These are phyloP conservation scores for Cytospora piceicola DNA, from an alignment of 2,329 filamentous ascomycete species.

Conservation along the genomic window DNA sequence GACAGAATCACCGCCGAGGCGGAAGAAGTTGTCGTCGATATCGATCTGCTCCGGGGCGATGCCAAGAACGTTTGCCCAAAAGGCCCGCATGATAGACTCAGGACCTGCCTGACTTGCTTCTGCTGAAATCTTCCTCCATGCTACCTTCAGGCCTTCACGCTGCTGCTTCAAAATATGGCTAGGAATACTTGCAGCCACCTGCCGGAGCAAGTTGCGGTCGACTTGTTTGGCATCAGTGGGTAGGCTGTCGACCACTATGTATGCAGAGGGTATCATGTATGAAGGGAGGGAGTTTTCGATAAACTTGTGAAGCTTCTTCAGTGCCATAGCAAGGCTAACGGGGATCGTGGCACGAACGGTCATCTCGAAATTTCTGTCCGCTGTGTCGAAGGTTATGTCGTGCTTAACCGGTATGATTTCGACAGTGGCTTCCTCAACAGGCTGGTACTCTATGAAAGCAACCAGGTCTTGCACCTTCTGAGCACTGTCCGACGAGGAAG, in stretches of 20 bases:
- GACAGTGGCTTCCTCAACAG: constrained; percentile 35
- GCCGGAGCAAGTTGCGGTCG: constrained; percentile 41
- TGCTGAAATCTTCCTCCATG: constrained; percentile 40
- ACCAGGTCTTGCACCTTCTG: constrained; percentile 31
- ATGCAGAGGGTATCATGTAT: constrained; percentile 51
- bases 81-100: constrained; percentile 41
- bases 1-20: constrained; percentile 41
- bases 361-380: constrained; percentile 32
- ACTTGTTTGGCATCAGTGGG: constrained; percentile 36
- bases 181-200: constrained; percentile 38
- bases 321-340: constrained; percentile 38
- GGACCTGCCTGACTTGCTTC: constrained; percentile 38
- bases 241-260: constrained; percentile 46
- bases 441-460: constrained; percentile 42
- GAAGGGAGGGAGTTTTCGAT: constrained; percentile 49
- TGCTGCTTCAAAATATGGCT: constrained; percentile 32
- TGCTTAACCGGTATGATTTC: constrained; percentile 33
- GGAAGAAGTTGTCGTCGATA: constrained; percentile 45
- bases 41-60: constrained; percentile 37
- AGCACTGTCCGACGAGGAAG: not conserved
- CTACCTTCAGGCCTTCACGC: constrained; percentile 35
- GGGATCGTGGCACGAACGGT: constrained; percentile 34
- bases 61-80: constrained; percentile 39
- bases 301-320: constrained; percentile 48
- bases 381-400: constrained; percentile 29